phyloP scores from a whole-genome alignment of 768 basidiomycete genomes.

The Phanerochaete carnosa region DNA sequence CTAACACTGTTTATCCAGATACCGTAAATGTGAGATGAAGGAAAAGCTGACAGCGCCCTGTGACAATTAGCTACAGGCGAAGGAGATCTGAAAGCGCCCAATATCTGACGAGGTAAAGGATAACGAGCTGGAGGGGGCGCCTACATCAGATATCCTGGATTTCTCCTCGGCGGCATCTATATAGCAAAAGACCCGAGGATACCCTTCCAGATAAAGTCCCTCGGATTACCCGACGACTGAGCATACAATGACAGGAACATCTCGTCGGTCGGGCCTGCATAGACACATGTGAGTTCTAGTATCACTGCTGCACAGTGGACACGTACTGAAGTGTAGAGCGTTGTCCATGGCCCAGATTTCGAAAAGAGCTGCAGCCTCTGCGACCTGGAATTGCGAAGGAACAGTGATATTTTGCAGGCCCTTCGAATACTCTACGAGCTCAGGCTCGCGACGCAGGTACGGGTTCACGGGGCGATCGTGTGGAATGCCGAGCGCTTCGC shows the following conservation, averaged over 20 bases:
- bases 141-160: no score
- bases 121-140: no score
- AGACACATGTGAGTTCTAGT: not conserved
- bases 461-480: slow-evolving; percentile 42
- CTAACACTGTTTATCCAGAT: no score
- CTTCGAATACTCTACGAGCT: slow-evolving; percentile 48
- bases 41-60: not conserved
- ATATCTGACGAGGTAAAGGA: no score
- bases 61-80: not conserved
- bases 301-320: not conserved
- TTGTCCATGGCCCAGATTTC: slow-evolving; percentile 71
- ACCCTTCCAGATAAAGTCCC: slow-evolving; percentile 60
- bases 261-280: slow-evolving; percentile 53
- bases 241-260: slow-evolving; percentile 76
- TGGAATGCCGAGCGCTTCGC: slow-evolving; percentile 52
- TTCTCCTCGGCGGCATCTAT: no score
- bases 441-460: slow-evolving; percentile 51
- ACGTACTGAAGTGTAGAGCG: slow-evolving; percentile 42
- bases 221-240: slow-evolving; percentile 74
- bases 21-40: no score
- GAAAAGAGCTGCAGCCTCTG: slow-evolving; percentile 73
- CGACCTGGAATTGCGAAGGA: slow-evolving; percentile 54
- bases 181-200: slow-evolving; percentile 22
- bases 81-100: not conserved
- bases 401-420: slow-evolving; percentile 50